Evolutionary conservation across 768 basidiomycete genomes (phyloP).

Genomic region (Pleurotus sapidus): DNA sequence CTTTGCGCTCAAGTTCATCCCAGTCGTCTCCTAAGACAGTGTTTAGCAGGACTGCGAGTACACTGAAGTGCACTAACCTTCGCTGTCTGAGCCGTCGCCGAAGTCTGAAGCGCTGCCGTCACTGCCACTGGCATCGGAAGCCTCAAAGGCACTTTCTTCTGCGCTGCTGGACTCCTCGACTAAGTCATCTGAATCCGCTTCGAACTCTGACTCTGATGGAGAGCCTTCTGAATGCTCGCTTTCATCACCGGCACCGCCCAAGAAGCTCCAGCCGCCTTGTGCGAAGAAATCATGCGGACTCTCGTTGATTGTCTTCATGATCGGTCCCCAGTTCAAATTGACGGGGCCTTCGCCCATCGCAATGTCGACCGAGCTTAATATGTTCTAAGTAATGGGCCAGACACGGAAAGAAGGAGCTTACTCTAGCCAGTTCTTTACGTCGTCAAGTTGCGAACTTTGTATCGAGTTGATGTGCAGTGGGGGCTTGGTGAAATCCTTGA

Average conservation of each 20-base stretch:
- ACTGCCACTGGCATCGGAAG: conserved; percentile 61
- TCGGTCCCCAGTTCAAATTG: conserved; percentile 96
- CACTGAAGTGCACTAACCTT: conserved; percentile 35
- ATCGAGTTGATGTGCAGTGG: conserved; percentile 98
- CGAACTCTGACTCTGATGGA: conserved; percentile 47
- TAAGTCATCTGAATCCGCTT: conserved; percentile 53
- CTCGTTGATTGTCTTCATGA: conserved; percentile 99
- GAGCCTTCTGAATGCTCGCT: conserved; percentile 42
- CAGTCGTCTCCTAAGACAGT: conserved; percentile 74
- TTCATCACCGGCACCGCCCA: conserved; percentile 66
- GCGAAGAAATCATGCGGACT: conserved; percentile 95
- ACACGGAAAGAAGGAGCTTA: conserved; percentile 36
- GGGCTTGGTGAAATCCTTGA: conserved; percentile 91
- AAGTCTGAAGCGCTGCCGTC: conserved; percentile 68
- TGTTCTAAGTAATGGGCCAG: conserved; percentile 9
- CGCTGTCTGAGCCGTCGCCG: conserved; percentile 57
- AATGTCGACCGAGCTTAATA: conserved; percentile 88
- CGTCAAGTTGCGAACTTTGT: conserved; percentile 85
- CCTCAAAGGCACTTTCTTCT: conserved; percentile 69
- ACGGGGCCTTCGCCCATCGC: conserved; percentile 94
- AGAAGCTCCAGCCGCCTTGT: conserved; percentile 93
- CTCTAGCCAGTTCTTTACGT: conserved; percentile 99
- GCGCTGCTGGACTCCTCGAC: conserved; percentile 50
- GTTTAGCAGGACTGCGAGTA: conserved; percentile 1
- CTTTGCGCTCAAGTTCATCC: conserved; percentile 93